Evolutionary conservation across 495 filamentous ascomycete genomes (phyloP).

Genomic region (Penicillium cosmopolitanum): DNA sequence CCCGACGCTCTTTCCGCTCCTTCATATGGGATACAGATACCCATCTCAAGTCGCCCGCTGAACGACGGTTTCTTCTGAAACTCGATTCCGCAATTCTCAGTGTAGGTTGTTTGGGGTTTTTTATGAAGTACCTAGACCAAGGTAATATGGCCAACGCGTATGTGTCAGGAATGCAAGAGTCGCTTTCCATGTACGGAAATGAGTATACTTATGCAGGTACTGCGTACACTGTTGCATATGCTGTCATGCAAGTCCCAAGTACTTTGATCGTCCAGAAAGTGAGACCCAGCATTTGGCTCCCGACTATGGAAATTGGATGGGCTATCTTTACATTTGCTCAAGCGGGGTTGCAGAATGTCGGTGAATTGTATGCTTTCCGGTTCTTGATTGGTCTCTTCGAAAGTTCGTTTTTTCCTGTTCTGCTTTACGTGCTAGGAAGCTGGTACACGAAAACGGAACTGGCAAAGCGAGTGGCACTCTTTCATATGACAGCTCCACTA

Average conservation of each 20-base stretch:
- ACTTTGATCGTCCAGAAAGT: constrained; percentile 26
- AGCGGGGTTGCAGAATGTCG: constrained; percentile 17
- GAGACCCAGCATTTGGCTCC: constrained; percentile 37
- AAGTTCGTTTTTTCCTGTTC: constrained; percentile 19
- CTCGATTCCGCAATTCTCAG: constrained; percentile 40
- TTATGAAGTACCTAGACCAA: constrained; percentile 39
- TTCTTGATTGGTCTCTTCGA: constrained; percentile 28
- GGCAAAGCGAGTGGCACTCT: constrained; percentile 23
- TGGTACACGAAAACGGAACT: constrained; percentile 29
- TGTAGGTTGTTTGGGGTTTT: constrained; percentile 36
- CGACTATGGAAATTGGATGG: constrained; percentile 47
- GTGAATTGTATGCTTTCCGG: constrained; percentile 23
- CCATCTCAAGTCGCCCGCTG: constrained; percentile 30
- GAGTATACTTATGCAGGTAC: constrained; percentile 32
- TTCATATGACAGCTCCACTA: constrained; percentile 23
- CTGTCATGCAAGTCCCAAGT: constrained; percentile 24
- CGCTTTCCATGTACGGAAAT: constrained; percentile 31
- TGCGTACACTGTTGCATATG: constrained; percentile 22
- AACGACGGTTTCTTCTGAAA: constrained; percentile 36
- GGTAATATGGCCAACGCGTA: constrained; percentile 38
- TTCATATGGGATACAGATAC: constrained; percentile 27
- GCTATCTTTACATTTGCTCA: constrained; percentile 42
- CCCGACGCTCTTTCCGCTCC: constrained; percentile 8
- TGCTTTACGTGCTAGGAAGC: constrained; percentile 23
- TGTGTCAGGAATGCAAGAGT: constrained; percentile 26